A percentile compares a stretch with the other conserved stretches of the same genome.
phyloP scores from a whole-genome alignment of 1,139 yeast genomes.

The Pichia sp. region DNA sequence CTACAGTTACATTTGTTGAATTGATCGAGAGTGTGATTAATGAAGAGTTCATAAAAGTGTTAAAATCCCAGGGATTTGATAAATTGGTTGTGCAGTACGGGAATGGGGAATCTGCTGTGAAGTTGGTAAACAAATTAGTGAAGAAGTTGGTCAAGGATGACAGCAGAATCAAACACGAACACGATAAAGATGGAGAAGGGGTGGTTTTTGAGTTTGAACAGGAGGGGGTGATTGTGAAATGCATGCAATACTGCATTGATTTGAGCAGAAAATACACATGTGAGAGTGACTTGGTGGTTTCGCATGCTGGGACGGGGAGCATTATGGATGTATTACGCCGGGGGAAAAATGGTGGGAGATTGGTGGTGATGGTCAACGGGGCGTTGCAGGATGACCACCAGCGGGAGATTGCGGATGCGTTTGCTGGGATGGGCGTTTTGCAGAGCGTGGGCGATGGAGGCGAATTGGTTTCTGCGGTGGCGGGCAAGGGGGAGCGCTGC shows the following conservation, averaged over 20 bases:
- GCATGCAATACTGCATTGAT: slow-evolving; percentile 43
- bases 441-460: slow-evolving; percentile 14
- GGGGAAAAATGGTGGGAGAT: slow-evolving; percentile 5
- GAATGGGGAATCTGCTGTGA: not conserved
- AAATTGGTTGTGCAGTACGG: not conserved
- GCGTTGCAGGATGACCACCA: slow-evolving; percentile 84
- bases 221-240: slow-evolving; percentile 26
- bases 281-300: slow-evolving; percentile 39
- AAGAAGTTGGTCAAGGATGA: not conserved
- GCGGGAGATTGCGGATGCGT: slow-evolving; percentile 61
- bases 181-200: not conserved
- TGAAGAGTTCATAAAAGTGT: slow-evolving; percentile 32
- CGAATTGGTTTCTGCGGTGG: not conserved
- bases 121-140: not conserved
- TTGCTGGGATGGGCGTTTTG: slow-evolving; percentile 36
- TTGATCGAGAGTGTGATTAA: slow-evolving; percentile 42
- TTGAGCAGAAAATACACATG: slow-evolving; percentile 35
- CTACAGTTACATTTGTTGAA: slow-evolving; percentile 67
- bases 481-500: not conserved
- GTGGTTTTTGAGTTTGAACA: not conserved
- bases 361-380: slow-evolving; percentile 68
- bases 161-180: not conserved
- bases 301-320: slow-evolving; percentile 95
- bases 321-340: slow-evolving; percentile 67
- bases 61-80: slow-evolving; percentile 20